phyloP scores from a whole-genome alignment of 371 early-diverging fungal species.

The Funneliformis caledonium region DNA sequence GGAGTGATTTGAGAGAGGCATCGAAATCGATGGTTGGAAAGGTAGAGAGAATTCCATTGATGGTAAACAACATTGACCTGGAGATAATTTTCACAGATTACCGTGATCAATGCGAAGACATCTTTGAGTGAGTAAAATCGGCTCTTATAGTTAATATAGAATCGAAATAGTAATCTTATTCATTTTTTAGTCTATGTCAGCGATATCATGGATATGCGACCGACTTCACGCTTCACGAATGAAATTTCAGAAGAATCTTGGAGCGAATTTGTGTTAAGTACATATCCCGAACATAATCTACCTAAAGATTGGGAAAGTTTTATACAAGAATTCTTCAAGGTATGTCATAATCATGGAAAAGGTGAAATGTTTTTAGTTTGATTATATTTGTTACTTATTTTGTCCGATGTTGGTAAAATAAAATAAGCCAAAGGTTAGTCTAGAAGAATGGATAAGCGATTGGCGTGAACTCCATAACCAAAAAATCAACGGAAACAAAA shows the following conservation, averaged over 20 bases:
- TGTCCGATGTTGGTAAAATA: background rate
- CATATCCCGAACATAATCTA: constrained; percentile 31
- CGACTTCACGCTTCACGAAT: constrained; percentile 31
- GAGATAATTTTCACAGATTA: constrained; percentile 30
- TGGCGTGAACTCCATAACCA: constrained; percentile 10
- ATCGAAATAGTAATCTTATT: constrained; percentile 5
- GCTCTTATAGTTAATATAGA: background rate
- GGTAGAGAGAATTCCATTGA: constrained; percentile 24
- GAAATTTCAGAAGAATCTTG: constrained; percentile 23
- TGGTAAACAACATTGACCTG: constrained; percentile 6
- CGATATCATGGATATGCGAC: constrained; percentile 33
- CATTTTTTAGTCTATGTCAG: constrained; percentile 29
- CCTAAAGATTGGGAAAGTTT: constrained; percentile 25
- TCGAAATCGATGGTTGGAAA: constrained; percentile 35
- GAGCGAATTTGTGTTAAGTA: constrained; percentile 21
- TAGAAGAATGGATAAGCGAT: constrained; percentile 6
- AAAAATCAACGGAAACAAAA: background rate
- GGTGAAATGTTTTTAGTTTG: background rate
- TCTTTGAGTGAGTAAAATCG: constrained; percentile 31
- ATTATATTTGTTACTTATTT: constrained; percentile 22
- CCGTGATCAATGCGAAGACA: constrained; percentile 28
- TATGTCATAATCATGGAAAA: constrained; percentile 3
- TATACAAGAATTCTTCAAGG: constrained; percentile 37
- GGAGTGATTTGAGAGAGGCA: constrained; percentile 12
- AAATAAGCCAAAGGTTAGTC: constrained; percentile 3